Evolutionary conservation across 305 asterid species (phyloP).

Genomic region (Rubia balearica): DNA sequence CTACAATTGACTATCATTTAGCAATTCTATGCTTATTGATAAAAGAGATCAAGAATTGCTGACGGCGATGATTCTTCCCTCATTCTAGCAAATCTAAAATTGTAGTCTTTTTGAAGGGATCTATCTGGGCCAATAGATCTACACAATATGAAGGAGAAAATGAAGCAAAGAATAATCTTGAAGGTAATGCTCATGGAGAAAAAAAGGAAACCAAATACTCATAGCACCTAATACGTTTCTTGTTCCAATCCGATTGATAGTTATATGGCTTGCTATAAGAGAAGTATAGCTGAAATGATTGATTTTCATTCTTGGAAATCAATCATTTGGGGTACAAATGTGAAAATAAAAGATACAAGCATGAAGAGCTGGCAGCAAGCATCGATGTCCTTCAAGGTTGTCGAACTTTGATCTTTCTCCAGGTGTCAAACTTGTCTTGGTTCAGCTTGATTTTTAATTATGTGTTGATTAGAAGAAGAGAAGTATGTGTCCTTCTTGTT

Average conservation of each 20-base stretch:
- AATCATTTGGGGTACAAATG: too few relatives aligned
- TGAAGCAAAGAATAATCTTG: neutral
- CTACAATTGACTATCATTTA: conserved; percentile 2
- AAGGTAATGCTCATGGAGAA: neutral
- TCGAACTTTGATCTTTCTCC: too few relatives aligned
- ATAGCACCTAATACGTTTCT: conserved; percentile 89
- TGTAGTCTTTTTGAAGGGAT: conserved; percentile 34
- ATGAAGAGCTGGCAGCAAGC: too few relatives aligned
- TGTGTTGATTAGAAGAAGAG: too few relatives aligned
- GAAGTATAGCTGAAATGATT: too few relatives aligned
- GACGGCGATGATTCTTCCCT: neutral
- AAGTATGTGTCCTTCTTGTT: too few relatives aligned
- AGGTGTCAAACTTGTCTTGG: too few relatives aligned
- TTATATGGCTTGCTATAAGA: too few relatives aligned
- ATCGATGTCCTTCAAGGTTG: too few relatives aligned
- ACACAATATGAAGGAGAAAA: conserved; percentile 12
- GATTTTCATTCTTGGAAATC: too few relatives aligned
- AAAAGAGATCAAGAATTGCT: neutral
- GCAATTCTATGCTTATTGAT: neutral
- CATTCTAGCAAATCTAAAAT: conserved; percentile 43
- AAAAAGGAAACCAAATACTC: conserved; percentile 24
- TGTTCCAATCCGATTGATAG: conserved; percentile 89
- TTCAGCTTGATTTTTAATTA: too few relatives aligned
- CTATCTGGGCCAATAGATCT: conserved; percentile 32
- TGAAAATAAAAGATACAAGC: too few relatives aligned